Conservation (phyloP, 2,329 filamentous ascomycete genomes). For the Diaporthe australafricana region DNA sequence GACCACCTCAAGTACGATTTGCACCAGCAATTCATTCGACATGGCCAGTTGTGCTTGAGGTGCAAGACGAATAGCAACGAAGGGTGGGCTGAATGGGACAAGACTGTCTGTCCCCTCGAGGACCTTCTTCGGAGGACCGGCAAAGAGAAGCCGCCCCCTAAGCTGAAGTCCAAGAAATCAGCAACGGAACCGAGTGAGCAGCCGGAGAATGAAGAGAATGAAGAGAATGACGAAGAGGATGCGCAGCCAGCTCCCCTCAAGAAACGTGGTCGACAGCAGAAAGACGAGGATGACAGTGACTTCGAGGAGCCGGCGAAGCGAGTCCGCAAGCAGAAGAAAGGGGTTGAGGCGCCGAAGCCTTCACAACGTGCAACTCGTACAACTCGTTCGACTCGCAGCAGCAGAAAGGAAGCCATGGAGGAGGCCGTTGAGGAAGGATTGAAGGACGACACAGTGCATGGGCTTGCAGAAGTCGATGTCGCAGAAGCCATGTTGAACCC, state of each 20-base stretch:
- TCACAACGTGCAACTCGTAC: neutral
- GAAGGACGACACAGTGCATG: neutral
- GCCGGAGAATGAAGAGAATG: neutral
- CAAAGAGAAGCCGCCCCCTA: constrained; percentile 19
- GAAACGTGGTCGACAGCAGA: constrained; percentile 4
- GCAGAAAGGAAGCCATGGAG: neutral
- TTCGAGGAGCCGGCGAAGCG: neutral
- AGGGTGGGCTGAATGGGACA: constrained; percentile 71
- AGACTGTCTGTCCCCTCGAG: constrained; percentile 58
- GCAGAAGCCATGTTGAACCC: constrained; percentile 16
- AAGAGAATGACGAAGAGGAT: neutral
- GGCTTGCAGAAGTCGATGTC: neutral
- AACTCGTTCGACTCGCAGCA: constrained; percentile 2
- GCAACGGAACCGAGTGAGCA: neutral
- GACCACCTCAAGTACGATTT: constrained; percentile 65
- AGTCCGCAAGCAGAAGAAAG: neutral
- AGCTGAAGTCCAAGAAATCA: neutral
- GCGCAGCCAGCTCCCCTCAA: neutral
- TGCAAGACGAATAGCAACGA: constrained; percentile 65
- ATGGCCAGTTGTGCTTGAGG: constrained; percentile 61
- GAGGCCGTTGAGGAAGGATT: neutral
- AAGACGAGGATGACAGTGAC: constrained; percentile 7
- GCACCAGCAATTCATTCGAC: constrained; percentile 66
- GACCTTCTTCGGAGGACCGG: constrained; percentile 50
- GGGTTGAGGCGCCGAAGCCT: neutral